Evolutionary conservation across 768 basidiomycete genomes (phyloP).

Genomic region (Termitomyces titanicus): DNA sequence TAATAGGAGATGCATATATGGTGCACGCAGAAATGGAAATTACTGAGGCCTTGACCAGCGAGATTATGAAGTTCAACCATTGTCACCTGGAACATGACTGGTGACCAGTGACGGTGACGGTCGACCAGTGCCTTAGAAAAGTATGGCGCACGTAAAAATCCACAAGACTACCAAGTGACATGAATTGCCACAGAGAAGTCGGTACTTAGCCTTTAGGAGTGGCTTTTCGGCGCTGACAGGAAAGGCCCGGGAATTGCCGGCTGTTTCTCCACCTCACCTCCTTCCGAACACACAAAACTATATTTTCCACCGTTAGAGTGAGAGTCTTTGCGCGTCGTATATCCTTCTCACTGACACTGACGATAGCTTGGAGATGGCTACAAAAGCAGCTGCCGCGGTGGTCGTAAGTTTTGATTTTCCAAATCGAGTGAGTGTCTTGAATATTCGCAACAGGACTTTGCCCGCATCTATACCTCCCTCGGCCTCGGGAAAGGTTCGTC

Average conservation of each 20-base stretch:
- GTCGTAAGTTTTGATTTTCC: constrained; percentile 40
- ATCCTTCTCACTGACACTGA: constrained; percentile 8
- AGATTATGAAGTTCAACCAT: too few species aligned
- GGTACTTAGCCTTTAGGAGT: too few species aligned
- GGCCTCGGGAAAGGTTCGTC: constrained; percentile 83
- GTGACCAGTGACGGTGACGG: too few species aligned
- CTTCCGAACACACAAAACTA: constrained; percentile 19
- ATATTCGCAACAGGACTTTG: constrained; percentile 59
- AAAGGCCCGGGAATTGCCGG: constrained; percentile 38
- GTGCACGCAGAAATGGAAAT: too few species aligned
- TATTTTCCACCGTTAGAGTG: constrained; percentile 16
- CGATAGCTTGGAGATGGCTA: constrained; percentile 46
- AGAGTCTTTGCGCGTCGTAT: constrained; percentile 12
- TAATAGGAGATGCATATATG: too few species aligned
- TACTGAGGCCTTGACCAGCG: too few species aligned
- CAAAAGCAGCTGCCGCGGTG: constrained; percentile 67
- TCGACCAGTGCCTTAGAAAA: too few species aligned
- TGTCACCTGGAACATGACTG: too few species aligned
- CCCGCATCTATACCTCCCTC: constrained; percentile 77
- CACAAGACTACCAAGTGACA: too few species aligned
- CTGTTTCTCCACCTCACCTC: constrained; percentile 20
- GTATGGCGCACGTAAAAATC: too few species aligned
- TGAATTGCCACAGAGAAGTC: too few species aligned
- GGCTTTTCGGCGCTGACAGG: constrained; percentile 33
- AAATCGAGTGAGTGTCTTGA: neutral